Base-by-base conservation (phyloP, 371 early-diverging fungal genomes). In the Mucor circinelloides region DNA sequence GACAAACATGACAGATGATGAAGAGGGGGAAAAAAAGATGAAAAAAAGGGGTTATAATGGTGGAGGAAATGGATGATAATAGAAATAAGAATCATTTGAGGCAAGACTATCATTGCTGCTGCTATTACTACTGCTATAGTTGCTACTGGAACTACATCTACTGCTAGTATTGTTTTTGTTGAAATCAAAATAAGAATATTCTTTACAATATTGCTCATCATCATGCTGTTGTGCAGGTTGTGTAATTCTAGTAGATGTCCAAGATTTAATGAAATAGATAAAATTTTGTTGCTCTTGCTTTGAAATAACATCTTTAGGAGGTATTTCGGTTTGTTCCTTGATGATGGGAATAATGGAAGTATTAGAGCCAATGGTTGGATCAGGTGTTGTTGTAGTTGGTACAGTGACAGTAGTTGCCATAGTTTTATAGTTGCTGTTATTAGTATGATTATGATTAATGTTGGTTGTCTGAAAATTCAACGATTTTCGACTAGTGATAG, bases 281-380 rank as follows among this genome's bases (percentile, higher is more conserved):
- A 70, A 70, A 38, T 57, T 57, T 40, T 50, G 50, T 25, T 66
- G 65, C 40, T 70, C 70, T 66, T 66, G 44, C 42, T 56, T 55
- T 19, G 70, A 60, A 23, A 65, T 60, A 36, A 60, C 58, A 31
- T 60, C 34, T 54, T 62, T 57, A 21, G 62, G 61, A 42, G 32
- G 19, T 13, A 21, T 4, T 48, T 19, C 15, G 15, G 30, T 55
- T 21, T 54, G 15, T 17, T 27, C 38, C 4, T 25, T 54, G 2
- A 7, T 42, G 19, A 34, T 40, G 8, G 38, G 4, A 5, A 38
- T 28, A 40, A 13, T 40, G 2, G 60, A 2, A 25, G 60, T 8
- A 6, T 9, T 30, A 28, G 30, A 2, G 23, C 17, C 38, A 60
- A 4, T 42, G 7, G 21, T 23, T 12, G 19, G 12, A 23, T 7